Conservation (phyloP, 495 filamentous ascomycete species). For the Daldinia concentrica region DNA sequence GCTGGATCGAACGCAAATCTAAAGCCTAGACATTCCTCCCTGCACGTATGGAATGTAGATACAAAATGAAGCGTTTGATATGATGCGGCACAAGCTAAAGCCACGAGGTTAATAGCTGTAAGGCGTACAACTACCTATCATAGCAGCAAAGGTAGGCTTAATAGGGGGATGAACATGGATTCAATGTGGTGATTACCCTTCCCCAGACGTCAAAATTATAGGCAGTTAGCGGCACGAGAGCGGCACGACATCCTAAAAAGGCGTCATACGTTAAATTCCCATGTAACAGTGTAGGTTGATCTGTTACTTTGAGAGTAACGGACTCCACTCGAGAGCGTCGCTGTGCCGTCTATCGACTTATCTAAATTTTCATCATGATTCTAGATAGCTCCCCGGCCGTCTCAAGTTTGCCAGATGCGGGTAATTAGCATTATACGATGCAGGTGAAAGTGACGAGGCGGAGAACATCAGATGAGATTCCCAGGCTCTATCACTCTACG, state of each 20-base stretch:
- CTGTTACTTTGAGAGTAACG: background rate
- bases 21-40: background rate
- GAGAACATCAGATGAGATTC: conserved; percentile 4
- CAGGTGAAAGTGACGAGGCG: background rate
- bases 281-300: background rate
- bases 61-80: background rate
- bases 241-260: conserved; percentile 6
- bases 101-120: background rate
- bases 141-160: background rate
- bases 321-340: background rate
- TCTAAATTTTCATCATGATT: background rate
- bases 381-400: background rate
- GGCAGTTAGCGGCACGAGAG: conserved; percentile 15
- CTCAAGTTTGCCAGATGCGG: background rate
- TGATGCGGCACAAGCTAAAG: conserved; percentile 3
- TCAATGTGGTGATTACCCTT: background rate
- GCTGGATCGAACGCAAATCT: background rate
- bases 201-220: conserved; percentile 1
- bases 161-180: background rate
- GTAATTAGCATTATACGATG: background rate
- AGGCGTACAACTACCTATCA: background rate
- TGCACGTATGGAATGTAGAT: background rate
- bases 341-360: conserved; percentile 10
- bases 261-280: conserved; percentile 13
- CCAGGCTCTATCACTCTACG: background rate